Evolutionary conservation across 2,329 filamentous ascomycete genomes (phyloP).

Genomic region (Epichloe sibirici): DNA sequence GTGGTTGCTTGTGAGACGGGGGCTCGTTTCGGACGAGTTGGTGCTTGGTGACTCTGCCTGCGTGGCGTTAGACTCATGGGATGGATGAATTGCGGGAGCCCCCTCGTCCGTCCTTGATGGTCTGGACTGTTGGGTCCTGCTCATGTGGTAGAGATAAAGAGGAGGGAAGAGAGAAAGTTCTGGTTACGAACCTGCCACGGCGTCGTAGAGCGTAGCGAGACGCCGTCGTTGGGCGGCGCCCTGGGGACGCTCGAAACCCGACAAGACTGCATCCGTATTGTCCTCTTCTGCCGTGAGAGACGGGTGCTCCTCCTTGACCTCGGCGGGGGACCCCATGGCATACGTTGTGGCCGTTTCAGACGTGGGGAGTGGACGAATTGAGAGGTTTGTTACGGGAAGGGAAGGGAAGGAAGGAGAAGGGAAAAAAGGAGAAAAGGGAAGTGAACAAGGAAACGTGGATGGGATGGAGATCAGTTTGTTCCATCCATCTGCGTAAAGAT

Average conservation of each 20-base stretch:
- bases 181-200: conserved; percentile 46
- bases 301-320: conserved; percentile 1
- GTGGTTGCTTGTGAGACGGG: not conserved
- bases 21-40: conserved; percentile 11
- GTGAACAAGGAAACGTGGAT: too few species aligned
- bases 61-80: conserved; percentile 14
- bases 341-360: too few species aligned
- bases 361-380: too few species aligned
- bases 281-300: conserved; percentile 4
- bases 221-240: conserved; percentile 14
- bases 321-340: not conserved
- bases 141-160: too few species aligned
- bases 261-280: conserved; percentile 1
- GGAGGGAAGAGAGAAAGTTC: not conserved
- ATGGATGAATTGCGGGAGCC: not conserved
- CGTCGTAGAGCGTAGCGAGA: conserved; percentile 54
- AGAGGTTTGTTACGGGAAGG: too few species aligned
- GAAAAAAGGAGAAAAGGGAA: too few species aligned
- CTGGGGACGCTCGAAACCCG: conserved; percentile 5
- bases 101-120: too few species aligned
- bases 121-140: too few species aligned
- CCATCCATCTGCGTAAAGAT: not conserved
- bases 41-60: conserved; percentile 20
- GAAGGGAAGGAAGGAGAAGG: too few species aligned
- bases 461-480: too few species aligned